A percentile compares a stretch with the other conserved stretches of the same genome.
Evolutionary conservation across 2,329 filamentous ascomycete genomes (phyloP).

Genomic region (Clonostachys sp.): DNA sequence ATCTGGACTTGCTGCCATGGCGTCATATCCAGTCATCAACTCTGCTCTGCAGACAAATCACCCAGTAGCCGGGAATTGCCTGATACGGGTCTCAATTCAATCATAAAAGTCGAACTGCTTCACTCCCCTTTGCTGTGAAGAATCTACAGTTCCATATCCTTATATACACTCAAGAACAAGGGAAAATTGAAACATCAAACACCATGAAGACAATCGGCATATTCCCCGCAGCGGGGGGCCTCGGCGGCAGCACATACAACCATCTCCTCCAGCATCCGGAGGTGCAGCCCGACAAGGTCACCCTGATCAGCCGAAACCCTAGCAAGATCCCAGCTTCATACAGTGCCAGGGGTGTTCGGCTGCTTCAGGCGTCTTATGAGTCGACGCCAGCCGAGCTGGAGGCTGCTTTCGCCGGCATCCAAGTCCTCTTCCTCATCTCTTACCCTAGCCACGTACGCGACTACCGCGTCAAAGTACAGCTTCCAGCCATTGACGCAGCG

Average conservation of each 20-base stretch:
- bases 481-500: slow-evolving; percentile 47
- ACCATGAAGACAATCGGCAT: slow-evolving; percentile 31
- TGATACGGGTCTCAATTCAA: no score
- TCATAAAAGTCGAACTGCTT: no score
- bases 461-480: slow-evolving; percentile 30
- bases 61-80: no score
- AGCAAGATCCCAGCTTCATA: slow-evolving; percentile 30
- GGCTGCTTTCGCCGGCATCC: slow-evolving; percentile 40
- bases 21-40: no score
- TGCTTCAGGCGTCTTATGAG: slow-evolving; percentile 49
- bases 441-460: slow-evolving; percentile 44
- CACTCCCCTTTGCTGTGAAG: no score
- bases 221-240: slow-evolving; percentile 46
- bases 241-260: slow-evolving; percentile 43
- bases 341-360: slow-evolving; percentile 35
- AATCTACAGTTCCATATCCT: no score
- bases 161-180: no score
- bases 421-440: slow-evolving; percentile 50
- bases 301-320: slow-evolving; percentile 39
- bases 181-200: no score
- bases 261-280: slow-evolving; percentile 41
- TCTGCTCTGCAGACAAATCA: no score
- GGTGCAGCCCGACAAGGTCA: slow-evolving; percentile 35
- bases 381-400: slow-evolving; percentile 32
- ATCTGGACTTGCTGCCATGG: no score